Evolutionary conservation across 164 flowering plant species (phyloP).

Genomic region (Malania oleifera): DNA sequence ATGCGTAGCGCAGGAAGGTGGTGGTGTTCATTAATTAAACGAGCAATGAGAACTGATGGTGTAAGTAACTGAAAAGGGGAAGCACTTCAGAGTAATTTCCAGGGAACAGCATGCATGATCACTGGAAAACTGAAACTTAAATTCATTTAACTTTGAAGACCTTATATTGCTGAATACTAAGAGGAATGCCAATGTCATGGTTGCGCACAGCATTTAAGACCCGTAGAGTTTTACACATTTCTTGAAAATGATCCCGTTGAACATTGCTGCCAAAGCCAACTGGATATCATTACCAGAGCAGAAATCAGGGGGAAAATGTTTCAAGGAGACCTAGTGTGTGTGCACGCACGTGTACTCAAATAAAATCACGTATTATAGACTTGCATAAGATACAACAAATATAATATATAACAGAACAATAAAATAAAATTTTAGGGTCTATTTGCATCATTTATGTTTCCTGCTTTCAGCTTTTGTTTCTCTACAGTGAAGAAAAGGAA

Average conservation of each 20-base stretch:
- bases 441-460: too few relatives aligned
- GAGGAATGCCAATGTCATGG: conserved; percentile 86
- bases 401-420: too few relatives aligned
- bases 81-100: conserved; percentile 7
- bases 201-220: conserved; percentile 88
- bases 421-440: too few relatives aligned
- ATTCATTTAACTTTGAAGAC: conserved; percentile 30
- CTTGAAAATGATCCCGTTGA: conserved; percentile 84
- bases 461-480: too few relatives aligned
- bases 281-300: conserved; percentile 66
- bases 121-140: conserved; percentile 5
- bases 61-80: conserved; percentile 60
- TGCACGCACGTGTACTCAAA: too few relatives aligned
- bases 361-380: too few relatives aligned
- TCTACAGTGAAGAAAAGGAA: too few relatives aligned
- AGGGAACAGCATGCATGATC: conserved; percentile 5
- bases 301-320: conserved; percentile 35
- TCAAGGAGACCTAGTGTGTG: too few relatives aligned
- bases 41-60: conserved; percentile 79
- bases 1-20: conserved; percentile 85
- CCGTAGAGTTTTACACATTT: conserved; percentile 81
- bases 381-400: too few relatives aligned
- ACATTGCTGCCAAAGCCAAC: conserved; percentile 95
- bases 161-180: conserved; percentile 93
- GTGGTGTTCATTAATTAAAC: conserved; percentile 81